phyloP scores from a whole-genome alignment of 345 rosid species.

The Gossypium sturtianum region DNA sequence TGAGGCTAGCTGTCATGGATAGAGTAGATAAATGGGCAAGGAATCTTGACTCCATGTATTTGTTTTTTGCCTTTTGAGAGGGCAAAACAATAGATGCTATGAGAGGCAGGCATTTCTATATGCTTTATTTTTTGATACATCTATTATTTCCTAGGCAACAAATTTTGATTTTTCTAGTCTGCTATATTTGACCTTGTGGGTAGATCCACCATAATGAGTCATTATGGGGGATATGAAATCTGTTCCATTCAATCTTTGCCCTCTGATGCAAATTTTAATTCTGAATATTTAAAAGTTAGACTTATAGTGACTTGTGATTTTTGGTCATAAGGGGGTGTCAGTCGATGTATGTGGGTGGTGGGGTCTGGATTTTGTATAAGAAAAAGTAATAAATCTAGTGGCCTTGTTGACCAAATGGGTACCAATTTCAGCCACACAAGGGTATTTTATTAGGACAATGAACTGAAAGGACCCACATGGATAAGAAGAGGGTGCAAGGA shows the following conservation, averaged over 20 bases:
- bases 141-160: too few species aligned
- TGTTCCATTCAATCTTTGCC: slow-evolving; percentile 8
- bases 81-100: slow-evolving; percentile 34
- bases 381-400: not conserved
- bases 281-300: not conserved
- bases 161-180: not conserved
- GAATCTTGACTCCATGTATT: slow-evolving; percentile 43
- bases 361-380: not conserved
- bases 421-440: not conserved
- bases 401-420: slow-evolving; percentile 9
- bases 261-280: not conserved
- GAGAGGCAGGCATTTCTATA: slow-evolving; percentile 17
- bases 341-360: not conserved
- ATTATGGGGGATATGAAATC: not conserved
- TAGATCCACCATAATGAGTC: not conserved
- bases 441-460: slow-evolving; percentile 4
- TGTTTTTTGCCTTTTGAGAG: slow-evolving; percentile 6
- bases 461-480: slow-evolving; percentile 14
- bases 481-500: not conserved
- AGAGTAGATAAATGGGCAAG: slow-evolving; percentile 40
- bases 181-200: not conserved
- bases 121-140: not conserved
- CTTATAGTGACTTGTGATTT: not conserved
- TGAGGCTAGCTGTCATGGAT: slow-evolving; percentile 33
- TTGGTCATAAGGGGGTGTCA: not conserved